Conservation (phyloP, 2,329 filamentous ascomycete genomes). For the Xenosphaeropsis pyriputrescens region DNA sequence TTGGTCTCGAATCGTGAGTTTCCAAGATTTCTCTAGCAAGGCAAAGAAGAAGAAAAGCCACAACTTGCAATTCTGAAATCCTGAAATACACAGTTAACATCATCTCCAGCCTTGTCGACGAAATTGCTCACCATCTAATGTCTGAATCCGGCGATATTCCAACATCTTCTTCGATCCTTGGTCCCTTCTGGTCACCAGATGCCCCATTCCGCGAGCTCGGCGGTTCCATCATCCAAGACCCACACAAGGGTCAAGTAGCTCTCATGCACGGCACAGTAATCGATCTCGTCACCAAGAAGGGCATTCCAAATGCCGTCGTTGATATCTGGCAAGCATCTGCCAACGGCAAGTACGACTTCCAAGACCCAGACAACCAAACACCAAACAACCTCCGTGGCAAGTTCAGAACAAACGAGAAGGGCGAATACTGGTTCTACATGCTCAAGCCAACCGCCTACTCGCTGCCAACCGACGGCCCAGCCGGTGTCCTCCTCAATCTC, state of each 20-base stretch:
- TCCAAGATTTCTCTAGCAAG: too few relatives aligned
- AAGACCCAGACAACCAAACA: conserved; percentile 41
- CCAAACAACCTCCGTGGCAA: conserved; percentile 47
- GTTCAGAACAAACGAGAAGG: conserved; percentile 41
- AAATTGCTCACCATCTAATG: conserved; percentile 49
- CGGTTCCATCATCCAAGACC: conserved; percentile 49
- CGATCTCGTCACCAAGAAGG: conserved; percentile 49
- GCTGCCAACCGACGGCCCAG: conserved; percentile 22
- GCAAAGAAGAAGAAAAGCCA: too few relatives aligned
- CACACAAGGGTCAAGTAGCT: conserved; percentile 41
- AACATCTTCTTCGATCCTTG: conserved; percentile 64
- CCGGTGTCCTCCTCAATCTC: conserved; percentile 32
- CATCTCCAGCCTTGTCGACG: conserved; percentile 39
- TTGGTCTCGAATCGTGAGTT: conserved; percentile 59
- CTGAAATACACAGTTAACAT: not conserved
- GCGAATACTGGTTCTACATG: conserved; percentile 35
- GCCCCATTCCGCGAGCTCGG: conserved; percentile 58
- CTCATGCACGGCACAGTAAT: conserved; percentile 56
- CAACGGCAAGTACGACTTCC: conserved; percentile 42
- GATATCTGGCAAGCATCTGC: conserved; percentile 55
- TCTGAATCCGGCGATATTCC: conserved; percentile 45
- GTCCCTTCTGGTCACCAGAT: conserved; percentile 65
- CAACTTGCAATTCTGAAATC: not conserved
- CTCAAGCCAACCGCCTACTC: conserved; percentile 27
- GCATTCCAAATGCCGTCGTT: conserved; percentile 52